Evolutionary conservation across 2,329 filamentous ascomycete genomes (phyloP), one percentile per base, ranked within the genome.

Genomic region (Colletotrichum salicis): DNA sequence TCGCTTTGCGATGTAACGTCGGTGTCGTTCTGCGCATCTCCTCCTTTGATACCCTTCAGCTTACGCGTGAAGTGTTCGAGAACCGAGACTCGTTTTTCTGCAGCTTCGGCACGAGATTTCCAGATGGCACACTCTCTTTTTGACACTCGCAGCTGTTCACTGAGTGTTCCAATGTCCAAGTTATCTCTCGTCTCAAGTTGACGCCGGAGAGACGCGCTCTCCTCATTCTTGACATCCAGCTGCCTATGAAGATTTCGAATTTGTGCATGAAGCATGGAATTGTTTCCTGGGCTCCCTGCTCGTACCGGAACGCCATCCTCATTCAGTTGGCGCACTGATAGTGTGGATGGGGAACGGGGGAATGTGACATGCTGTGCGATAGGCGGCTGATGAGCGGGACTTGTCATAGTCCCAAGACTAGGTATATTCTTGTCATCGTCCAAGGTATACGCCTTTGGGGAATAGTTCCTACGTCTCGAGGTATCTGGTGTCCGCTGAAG

Each of bases 41-140:
- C 71, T 27, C 56, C 77, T n/a, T 76, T 77, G 62, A 82, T 80
- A 1, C 75, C 78, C 58, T 78, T 78, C 37, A 84, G 52, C 29
- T 78, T 78, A 15, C 77, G 71, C 4, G 81, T 82, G 70, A 86
- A 84, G 52, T 80, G 78, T 76, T 88, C 83, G 70, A 88, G 84
- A 29, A 85, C 82, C 4, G 83, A 81, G 22, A 90, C 77, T 60
- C 86, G 83, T 71, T 80, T 83, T 80, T 92, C 89, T 0, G 89
- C 89, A 4, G 83, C 81, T 75, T 89, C 84, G 0, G 90, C 90
- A 37, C 88, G 82, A 37, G 82, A 83, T 73, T 83, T 86, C 90
- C 90, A 92, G 72, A 80, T 83, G 35, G 80, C 76, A 41, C 81
- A 77, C 58, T 88, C 86, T 41, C 80, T 77, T 62, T 82, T 83